A percentile compares a stretch with the other conserved stretches of the same genome.
Evolutionary conservation across 78 protist species (phyloP).

Genomic region (Dictyostelium citrinum): DNA sequence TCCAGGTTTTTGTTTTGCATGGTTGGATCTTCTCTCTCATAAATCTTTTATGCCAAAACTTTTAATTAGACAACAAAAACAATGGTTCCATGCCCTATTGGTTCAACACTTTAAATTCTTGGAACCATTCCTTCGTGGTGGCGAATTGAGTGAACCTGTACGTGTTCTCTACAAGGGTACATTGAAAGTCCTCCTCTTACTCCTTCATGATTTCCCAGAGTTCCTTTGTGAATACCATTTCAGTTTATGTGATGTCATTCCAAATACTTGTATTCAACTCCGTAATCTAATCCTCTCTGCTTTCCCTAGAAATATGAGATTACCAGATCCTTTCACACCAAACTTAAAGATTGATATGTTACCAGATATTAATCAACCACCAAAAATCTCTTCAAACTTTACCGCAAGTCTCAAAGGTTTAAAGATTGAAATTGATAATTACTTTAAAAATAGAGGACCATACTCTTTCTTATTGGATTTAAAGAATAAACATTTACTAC

Average conservation of each 20-base stretch:
- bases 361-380: slow-evolving; percentile 94
- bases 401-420: slow-evolving; percentile 68
- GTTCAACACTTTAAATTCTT: slow-evolving; percentile 91
- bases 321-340: slow-evolving; percentile 98
- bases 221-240: slow-evolving; percentile 97
- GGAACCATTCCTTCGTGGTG: slow-evolving; percentile 88
- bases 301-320: slow-evolving; percentile 94
- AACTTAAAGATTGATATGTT: slow-evolving; percentile 93
- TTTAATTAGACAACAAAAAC: slow-evolving; percentile 84
- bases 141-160: slow-evolving; percentile 87
- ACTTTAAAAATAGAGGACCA: slow-evolving; percentile 81
- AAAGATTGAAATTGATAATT: slow-evolving; percentile 80
- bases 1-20: slow-evolving; percentile 98
- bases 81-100: slow-evolving; percentile 88
- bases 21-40: slow-evolving; percentile 97
- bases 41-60: slow-evolving; percentile 94
- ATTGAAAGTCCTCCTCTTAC: slow-evolving; percentile 90
- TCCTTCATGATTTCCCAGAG: slow-evolving; percentile 99
- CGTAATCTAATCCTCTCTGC: slow-evolving; percentile 97
- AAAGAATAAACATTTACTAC: slow-evolving; percentile 19
- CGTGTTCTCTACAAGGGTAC: slow-evolving; percentile 91
- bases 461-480: slow-evolving; percentile 75
- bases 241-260: slow-evolving; percentile 95
- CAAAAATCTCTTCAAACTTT: slow-evolving; percentile 81
- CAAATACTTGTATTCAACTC: slow-evolving; percentile 96